A percentile compares a stretch with the other conserved stretches of the same genome.
These are phyloP conservation scores for Ophiocordyceps camponoti-leonardi DNA, from an alignment of 2,329 filamentous ascomycete genomes.

Conservation along the genomic window DNA sequence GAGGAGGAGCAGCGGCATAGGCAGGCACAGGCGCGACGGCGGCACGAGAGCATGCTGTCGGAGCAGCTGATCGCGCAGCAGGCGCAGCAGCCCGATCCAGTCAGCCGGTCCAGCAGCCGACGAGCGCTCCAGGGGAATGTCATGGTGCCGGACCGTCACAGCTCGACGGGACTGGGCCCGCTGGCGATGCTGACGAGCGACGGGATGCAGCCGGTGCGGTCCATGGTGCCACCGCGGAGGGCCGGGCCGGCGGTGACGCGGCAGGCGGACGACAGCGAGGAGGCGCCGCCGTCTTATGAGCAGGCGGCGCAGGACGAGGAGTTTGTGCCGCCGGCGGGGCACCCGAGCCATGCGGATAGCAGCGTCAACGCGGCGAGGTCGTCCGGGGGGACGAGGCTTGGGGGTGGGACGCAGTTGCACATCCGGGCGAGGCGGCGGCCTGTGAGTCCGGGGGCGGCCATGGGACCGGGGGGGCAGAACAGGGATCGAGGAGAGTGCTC, in stretches of 20 bases:
- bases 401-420: not conserved
- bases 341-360: constrained; percentile 30
- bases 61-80: constrained; percentile 56
- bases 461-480: constrained; percentile 4
- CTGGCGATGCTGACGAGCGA: constrained; percentile 2
- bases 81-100: constrained; percentile 18
- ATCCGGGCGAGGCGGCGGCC: constrained; percentile 7
- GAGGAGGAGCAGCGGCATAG: constrained; percentile 72
- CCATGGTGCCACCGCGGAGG: constrained; percentile 19
- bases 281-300: constrained; percentile 40
- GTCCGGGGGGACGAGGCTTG: constrained; percentile 1
- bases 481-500: constrained; percentile 21
- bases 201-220: constrained; percentile 23
- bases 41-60: constrained; percentile 49
- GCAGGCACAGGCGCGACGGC: constrained; percentile 43
- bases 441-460: constrained; percentile 7
- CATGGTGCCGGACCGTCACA: constrained; percentile 6
- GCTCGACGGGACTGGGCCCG: constrained; percentile 8
- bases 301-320: constrained; percentile 33
- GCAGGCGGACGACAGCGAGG: constrained; percentile 23
- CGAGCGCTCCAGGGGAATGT: not conserved
- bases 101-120: constrained; percentile 7
- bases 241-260: constrained; percentile 18
- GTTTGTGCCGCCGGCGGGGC: constrained; percentile 33
- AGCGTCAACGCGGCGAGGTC: constrained; percentile 6